These are phyloP conservation scores for Arxiozyma heterogenica DNA, from an alignment of 1,139 yeast genomes.

Conservation along the genomic window DNA sequence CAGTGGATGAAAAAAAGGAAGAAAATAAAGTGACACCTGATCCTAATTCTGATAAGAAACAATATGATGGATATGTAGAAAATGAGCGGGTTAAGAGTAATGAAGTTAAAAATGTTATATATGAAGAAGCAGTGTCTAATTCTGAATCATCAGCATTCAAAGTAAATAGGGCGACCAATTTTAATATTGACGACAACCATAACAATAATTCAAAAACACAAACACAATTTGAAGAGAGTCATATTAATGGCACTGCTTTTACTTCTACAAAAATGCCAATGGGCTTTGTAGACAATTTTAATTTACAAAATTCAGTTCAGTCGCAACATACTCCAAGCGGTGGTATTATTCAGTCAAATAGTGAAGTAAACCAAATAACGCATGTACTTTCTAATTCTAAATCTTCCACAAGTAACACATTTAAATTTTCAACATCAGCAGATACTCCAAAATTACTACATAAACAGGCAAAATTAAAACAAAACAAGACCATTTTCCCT, in stretches of 20 bases:
- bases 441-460: not conserved
- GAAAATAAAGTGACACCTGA: not conserved
- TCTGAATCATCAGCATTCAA: not conserved
- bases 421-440: conserved; percentile 1
- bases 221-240: not conserved
- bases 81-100: not conserved
- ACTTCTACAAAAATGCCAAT: not conserved
- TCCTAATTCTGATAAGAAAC: not conserved
- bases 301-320: not conserved
- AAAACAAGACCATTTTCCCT: conserved; percentile 3
- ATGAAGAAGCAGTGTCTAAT: not conserved
- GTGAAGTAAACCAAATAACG: not conserved
- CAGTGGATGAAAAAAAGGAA: not conserved
- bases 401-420: not conserved
- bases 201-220: not conserved
- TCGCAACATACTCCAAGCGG: not conserved
- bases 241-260: not conserved
- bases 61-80: not conserved
- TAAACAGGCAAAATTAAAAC: conserved; percentile 1
- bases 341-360: not conserved
- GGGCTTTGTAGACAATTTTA: not conserved
- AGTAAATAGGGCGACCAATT: not conserved
- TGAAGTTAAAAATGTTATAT: not conserved
- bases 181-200: not conserved
- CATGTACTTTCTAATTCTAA: not conserved